phyloP scores from a whole-genome alignment of 139 green algal species.

The Tetraselmis chui region DNA sequence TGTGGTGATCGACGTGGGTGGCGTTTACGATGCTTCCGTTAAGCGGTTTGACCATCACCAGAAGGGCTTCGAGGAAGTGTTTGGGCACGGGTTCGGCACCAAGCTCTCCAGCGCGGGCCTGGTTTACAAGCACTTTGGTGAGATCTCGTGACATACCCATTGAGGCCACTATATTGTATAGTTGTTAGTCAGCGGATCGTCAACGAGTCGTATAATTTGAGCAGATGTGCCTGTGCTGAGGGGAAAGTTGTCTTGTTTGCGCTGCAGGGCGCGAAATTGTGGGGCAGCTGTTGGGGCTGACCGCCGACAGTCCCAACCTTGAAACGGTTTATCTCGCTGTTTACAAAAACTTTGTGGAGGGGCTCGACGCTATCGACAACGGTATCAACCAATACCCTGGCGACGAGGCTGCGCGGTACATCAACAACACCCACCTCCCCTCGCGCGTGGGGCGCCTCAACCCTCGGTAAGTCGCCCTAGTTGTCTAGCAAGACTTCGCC shows the following conservation, averaged over 20 bases:
- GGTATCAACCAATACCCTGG: constrained; percentile 69
- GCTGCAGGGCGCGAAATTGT: constrained; percentile 25
- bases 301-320: constrained; percentile 50
- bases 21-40: constrained; percentile 65
- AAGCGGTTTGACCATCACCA: constrained; percentile 92
- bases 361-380: constrained; percentile 94
- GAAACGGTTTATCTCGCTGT: constrained; percentile 76
- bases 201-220: not conserved
- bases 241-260: not conserved
- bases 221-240: too few relatives aligned
- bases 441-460: constrained; percentile 81
- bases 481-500: too few relatives aligned
- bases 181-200: not conserved
- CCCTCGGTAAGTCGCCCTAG: constrained; percentile 47
- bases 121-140: constrained; percentile 84
- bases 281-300: constrained; percentile 33
- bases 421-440: constrained; percentile 75
- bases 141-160: too few relatives aligned
- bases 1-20: constrained; percentile 89
- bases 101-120: constrained; percentile 59
- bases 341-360: constrained; percentile 95
- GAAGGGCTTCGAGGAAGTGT: constrained; percentile 70
- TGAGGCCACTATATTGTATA: too few relatives aligned
- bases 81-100: constrained; percentile 63
- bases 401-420: constrained; percentile 56